These are phyloP conservation scores for Aureobasidium subglaciale DNA, from an alignment of 2,329 filamentous ascomycete species.

Conservation along the genomic window DNA sequence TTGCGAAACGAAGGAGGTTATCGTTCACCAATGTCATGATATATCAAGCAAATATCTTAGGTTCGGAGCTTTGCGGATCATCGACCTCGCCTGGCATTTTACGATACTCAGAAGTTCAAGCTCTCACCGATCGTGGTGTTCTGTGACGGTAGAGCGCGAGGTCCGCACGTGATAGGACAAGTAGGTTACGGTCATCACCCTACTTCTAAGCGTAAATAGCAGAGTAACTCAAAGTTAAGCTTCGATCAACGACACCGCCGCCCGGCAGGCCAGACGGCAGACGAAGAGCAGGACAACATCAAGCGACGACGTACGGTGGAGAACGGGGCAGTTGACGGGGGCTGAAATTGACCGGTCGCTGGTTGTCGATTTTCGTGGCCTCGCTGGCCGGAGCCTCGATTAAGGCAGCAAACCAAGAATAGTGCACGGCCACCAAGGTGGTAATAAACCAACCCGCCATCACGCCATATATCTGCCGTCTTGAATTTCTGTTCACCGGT, in stretches of 20 bases:
- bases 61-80: slow-evolving; percentile 4
- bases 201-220: background rate
- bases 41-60: background rate
- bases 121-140: background rate
- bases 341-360: background rate
- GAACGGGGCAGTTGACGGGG: background rate
- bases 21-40: slow-evolving; percentile 1
- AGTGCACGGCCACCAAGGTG: background rate
- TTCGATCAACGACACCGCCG: slow-evolving; percentile 2
- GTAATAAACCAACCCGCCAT: background rate
- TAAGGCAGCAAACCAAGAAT: background rate
- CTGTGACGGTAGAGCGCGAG: background rate
- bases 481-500: slow-evolving; percentile 9
- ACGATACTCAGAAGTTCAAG: slow-evolving; percentile 10
- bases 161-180: background rate
- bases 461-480: slow-evolving; percentile 7
- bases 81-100: background rate
- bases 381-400: background rate
- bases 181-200: background rate
- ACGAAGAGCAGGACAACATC: background rate
- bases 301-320: background rate
- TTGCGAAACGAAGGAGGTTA: background rate
- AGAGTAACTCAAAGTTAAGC: slow-evolving; percentile 2
- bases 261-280: background rate
- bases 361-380: background rate